A percentile compares a stretch with the other conserved stretches of the same genome.
Conservation (phyloP, 805 yeast species). For the Yamadazyma akitaensis region DNA sequence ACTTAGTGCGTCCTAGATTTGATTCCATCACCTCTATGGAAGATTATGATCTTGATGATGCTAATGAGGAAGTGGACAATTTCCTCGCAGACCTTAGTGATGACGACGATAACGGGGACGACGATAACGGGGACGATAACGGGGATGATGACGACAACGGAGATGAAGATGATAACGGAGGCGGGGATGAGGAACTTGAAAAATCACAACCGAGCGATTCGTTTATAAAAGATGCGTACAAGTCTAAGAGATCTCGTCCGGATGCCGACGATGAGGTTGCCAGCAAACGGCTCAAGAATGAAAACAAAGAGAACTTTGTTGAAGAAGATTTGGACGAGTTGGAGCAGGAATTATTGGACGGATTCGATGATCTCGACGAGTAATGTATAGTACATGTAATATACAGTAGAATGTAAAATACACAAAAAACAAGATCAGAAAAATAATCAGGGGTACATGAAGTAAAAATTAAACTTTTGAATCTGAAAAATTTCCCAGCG, state of each 20-base stretch:
- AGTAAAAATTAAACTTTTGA: no score
- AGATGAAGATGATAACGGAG: constrained; percentile 17
- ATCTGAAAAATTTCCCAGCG: no score
- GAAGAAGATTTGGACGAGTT: constrained; percentile 40
- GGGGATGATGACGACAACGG: constrained; percentile 15
- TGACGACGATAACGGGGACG: constrained; percentile 19
- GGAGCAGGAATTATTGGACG: constrained; percentile 50
- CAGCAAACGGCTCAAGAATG: not conserved
- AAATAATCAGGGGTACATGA: not conserved
- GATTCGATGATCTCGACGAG: constrained; percentile 31
- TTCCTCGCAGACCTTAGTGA: constrained; percentile 43
- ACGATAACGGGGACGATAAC: constrained; percentile 23
- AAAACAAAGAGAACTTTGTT: not conserved
- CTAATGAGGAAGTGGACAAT: constrained; percentile 45
- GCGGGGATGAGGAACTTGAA: constrained; percentile 22
- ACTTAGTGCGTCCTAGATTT: constrained; percentile 25
- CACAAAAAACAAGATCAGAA: not conserved
- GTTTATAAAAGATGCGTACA: constrained; percentile 1
- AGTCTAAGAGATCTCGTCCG: not conserved
- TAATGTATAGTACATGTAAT: constrained; percentile 8
- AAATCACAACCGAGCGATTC: constrained; percentile 5
- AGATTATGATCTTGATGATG: constrained; percentile 40
- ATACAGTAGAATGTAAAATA: not conserved
- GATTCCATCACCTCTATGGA: constrained; percentile 30
- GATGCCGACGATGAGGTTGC: not conserved